Base-by-base conservation (phyloP, 2,329 filamentous ascomycete genomes). In the Tricladium varicosporioides region DNA sequence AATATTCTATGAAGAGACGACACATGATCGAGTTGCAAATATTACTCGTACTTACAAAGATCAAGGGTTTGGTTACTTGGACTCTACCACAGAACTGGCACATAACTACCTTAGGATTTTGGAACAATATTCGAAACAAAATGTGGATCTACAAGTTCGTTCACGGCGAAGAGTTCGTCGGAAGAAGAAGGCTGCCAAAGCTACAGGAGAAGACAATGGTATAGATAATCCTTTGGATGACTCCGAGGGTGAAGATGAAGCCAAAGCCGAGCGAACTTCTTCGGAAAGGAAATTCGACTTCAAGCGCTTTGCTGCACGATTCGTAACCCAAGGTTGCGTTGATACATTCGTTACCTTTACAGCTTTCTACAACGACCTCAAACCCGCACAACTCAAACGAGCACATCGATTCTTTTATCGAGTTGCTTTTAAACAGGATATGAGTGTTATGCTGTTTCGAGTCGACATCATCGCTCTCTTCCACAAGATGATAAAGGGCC, bases 1-100 rank as follows among this genome's bases (percentile, higher is more conserved):
- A 60, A 91, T 99, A n/a, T 99, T 99, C 72, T 99, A 99, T 74
- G 94, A 99, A 73, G 92, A 97, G 69, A 84, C 90, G 0, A 97
- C 92, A 0, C 92, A 99, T 68, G 93, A 99, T 60, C 82, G 89
- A 19, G 83, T 99, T 51, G 82, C 93, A 31, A 83, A 86, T 58
- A 89, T 97, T 53, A 80, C 93, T 1, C 82, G 88, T 61, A 87
- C 82, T n/a, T 97, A 95, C 76, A 96, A 95, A 64, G 91, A 93
- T 59, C 94, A 97, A 74, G 89, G 91, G 0, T 94, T 97, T 65
- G 90, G 92, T 54, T 99, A 97, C 65, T 80, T 99, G 1, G 92
- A 99, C 72, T 88, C 92, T 5, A 87, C 88, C 57, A 97, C 93
- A 1, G 93, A 99, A 67, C 83, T 97, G 42, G 82, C 89, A 0